Base-by-base conservation (phyloP, 352 stramenopile species). In the Halophytophthora polymorphica region DNA sequence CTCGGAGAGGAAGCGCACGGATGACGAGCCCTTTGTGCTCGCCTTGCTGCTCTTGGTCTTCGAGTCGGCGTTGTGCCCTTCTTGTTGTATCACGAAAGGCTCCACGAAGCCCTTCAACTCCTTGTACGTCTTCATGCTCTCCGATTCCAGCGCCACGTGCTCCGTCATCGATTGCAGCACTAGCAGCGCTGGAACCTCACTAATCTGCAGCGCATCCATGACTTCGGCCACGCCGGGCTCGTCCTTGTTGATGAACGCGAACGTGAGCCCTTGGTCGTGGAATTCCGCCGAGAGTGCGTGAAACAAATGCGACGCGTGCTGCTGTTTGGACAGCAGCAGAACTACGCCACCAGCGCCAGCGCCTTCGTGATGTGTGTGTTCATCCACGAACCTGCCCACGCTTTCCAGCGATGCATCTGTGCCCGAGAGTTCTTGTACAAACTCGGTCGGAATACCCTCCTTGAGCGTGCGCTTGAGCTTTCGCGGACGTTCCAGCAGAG, bases 271-370 rank as follows among this genome's bases (percentile, higher is more conserved):
- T 34, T 69, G 61, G n/a, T 50, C 47, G 19, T 66, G 52, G 43
- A 87, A 86, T 57, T 88, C 79, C 15, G 80, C 54, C 6, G 82
- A 73, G 5, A 90, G 56, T 7, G 73, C 77, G 43, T 72, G 69
- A 49, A 76, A 93, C 49, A 90, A 44, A 1, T 68, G 65, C 23
- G 82, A 82, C 25, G 80, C 66, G 13, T 72, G 69, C 36, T 68
- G 67, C 43, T 92, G 73, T 50, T 88, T 88, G 39, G 76, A 88
- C 11, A 87, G 43, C 1, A 92, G 41, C 37, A 92, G 37, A 42
- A 76, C 66, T 11, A 88, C 44, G 18, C 56, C 59, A 29, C 58
- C 51, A 2, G 56, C 47, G 2, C 51, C 25, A 4, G 49, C 8
- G 10, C 29, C 15, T n/a, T 57, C 4, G 4, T 31, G 58, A 13